Evolutionary conservation across 2,329 filamentous ascomycete genomes (phyloP), one percentile per base, ranked within the genome.

Genomic region (Aspergillus fumigatiaffinis): DNA sequence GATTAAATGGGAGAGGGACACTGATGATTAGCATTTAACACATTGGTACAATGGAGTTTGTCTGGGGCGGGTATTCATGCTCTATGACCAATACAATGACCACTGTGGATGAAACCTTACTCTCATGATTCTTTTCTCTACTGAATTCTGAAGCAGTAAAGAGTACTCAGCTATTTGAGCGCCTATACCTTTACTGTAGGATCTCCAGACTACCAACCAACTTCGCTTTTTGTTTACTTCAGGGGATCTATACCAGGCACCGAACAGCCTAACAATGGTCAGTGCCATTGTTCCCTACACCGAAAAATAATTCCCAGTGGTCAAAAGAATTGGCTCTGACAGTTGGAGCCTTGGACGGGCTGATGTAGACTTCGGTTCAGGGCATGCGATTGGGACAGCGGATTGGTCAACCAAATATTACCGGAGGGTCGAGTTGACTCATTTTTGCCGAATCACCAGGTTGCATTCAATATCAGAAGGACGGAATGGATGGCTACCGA

Each of bases 351-450:
- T 63, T 62, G 65, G 64, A 55, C 62, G 64, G 63, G 61, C 68
- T 70, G 68, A 68, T 71, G 65, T 66, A 68, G 61, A 56, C 63
- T 56, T 61, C 64, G 57, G 51, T 62, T 61, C 61, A 60, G 60
- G 68, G 56, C 55, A 59, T 59, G 52, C 50, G 20, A 57, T 53
- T 60, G 55, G 51, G 53, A 44, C 35, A 50, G 55, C 17, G 54
- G 55, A 71, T 70, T 69, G 67, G 68, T 12, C 48, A 58, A 59
- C 64, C 58, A 49, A 32, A 50, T 20, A 50, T 44, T 29, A 52
- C 21, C 42, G 50, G 54, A 58, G 57, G 59, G 56, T 55, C 50
- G 26, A 47, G 47, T 46, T 50, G 52, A 54, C 51, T 54, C 26
- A 14, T 48, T 55, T 54, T 52, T 35, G 46, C 25, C 63, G 52